A percentile compares a stretch with the other conserved stretches of the same genome.
phyloP scores from a whole-genome alignment of 495 filamentous ascomycete genomes.

The Penicillium nucicola region DNA sequence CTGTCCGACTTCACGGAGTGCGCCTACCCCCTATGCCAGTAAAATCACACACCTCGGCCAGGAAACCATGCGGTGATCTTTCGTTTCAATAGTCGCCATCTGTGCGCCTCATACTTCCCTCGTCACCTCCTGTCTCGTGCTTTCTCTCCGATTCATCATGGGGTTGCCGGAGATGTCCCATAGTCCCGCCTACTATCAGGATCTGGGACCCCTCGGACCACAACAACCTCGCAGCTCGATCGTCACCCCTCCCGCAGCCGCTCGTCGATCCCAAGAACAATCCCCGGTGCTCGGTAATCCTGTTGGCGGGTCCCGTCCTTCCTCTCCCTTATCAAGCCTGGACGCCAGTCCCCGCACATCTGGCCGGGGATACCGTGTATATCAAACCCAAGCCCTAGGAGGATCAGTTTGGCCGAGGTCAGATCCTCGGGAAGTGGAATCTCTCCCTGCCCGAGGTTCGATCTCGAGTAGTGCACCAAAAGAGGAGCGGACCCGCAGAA shows the following conservation, averaged over 20 bases:
- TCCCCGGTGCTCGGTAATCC: slow-evolving; percentile 10
- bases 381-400: slow-evolving; percentile 11
- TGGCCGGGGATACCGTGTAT: slow-evolving; percentile 10
- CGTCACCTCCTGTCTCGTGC: slow-evolving; percentile 7
- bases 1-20: slow-evolving; percentile 6
- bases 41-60: slow-evolving; percentile 24
- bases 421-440: slow-evolving; percentile 18
- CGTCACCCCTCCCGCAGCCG: slow-evolving; percentile 19
- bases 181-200: slow-evolving; percentile 38
- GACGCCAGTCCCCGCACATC: slow-evolving; percentile 18
- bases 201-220: slow-evolving; percentile 24
- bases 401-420: slow-evolving; percentile 13
- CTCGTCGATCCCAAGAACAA: slow-evolving; percentile 20
- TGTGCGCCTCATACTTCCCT: slow-evolving; percentile 37
- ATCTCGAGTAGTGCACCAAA: slow-evolving; percentile 30
- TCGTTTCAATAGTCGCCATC: slow-evolving; percentile 27
- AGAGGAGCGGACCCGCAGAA: slow-evolving; percentile 32
- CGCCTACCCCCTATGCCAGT: slow-evolving; percentile 1
- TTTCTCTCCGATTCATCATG: slow-evolving; percentile 27
- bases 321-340: slow-evolving; percentile 7
- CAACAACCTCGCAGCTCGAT: slow-evolving; percentile 18
- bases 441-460: slow-evolving; percentile 23
- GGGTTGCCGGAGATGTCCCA: slow-evolving; percentile 41
- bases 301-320: slow-evolving; percentile 7
- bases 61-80: slow-evolving; percentile 39